These are phyloP conservation scores for Aureobasidium sp. DNA, from an alignment of 2,329 filamentous ascomycete species.

Conservation along the genomic window DNA sequence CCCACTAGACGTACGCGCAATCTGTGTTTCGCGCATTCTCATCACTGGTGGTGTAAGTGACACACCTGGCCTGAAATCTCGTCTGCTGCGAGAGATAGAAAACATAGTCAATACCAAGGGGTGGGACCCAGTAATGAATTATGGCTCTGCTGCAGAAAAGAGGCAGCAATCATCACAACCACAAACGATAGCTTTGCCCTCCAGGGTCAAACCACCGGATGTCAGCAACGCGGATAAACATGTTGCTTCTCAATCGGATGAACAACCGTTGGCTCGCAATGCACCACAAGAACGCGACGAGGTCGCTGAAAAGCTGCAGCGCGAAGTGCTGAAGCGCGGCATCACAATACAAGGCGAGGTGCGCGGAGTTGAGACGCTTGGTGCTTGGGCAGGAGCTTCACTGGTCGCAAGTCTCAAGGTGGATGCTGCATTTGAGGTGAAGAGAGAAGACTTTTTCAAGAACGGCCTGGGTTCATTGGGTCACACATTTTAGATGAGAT, in stretches of 20 bases:
- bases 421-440: constrained; percentile 61
- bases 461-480: constrained; percentile 42
- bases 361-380: constrained; percentile 61
- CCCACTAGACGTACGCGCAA: constrained; percentile 71
- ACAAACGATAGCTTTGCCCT: neutral
- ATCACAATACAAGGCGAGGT: constrained; percentile 50
- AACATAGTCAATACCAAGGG: constrained; percentile 59
- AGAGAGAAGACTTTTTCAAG: constrained; percentile 63
- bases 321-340: constrained; percentile 38
- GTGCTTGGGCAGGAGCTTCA: constrained; percentile 69
- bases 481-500: neutral
- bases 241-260: neutral
- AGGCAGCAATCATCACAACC: neutral
- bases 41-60: constrained; percentile 76
- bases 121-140: constrained; percentile 71
- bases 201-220: neutral
- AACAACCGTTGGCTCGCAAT: neutral
- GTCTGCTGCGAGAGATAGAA: constrained; percentile 69
- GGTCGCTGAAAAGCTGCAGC: constrained; percentile 52
- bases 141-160: constrained; percentile 42
- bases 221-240: neutral
- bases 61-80: constrained; percentile 70
- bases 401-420: constrained; percentile 62
- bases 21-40: constrained; percentile 83
- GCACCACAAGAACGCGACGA: constrained; percentile 47